These are phyloP conservation scores for Penicillium samsonianum DNA, from an alignment of 495 filamentous ascomycete genomes.

Conservation along the genomic window DNA sequence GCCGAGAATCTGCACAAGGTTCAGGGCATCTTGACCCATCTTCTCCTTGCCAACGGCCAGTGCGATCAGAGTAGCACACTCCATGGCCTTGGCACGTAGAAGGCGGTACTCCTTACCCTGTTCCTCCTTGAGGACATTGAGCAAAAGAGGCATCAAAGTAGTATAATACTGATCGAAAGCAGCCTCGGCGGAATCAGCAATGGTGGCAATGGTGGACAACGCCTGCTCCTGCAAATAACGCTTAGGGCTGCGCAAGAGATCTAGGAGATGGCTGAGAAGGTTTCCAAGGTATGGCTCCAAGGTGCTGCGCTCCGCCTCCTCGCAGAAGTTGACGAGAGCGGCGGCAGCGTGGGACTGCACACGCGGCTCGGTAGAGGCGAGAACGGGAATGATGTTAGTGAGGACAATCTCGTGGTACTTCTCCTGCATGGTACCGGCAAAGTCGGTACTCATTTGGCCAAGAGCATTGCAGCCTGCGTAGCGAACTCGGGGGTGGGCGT, in stretches of 20 bases:
- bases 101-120: conserved; percentile 90
- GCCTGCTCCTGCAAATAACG: conserved; percentile 98
- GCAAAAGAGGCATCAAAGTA: conserved; percentile 89
- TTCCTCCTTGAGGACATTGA: conserved; percentile 83
- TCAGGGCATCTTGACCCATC: conserved; percentile 83
- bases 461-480: conserved; percentile 99
- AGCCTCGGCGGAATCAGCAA: conserved; percentile 94
- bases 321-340: conserved; percentile 98
- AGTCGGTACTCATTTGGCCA: conserved; percentile 99
- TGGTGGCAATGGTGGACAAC: conserved; percentile 96
- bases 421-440: conserved; percentile 97
- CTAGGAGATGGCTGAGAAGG: conserved; percentile 77
- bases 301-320: conserved; percentile 91
- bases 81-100: conserved; percentile 97
- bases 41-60: conserved; percentile 92
- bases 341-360: conserved; percentile 97
- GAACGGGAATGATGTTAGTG: conserved; percentile 87
- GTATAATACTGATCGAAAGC: conserved; percentile 97
- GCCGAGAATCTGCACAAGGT: conserved; percentile 81
- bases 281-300: conserved; percentile 94
- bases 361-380: conserved; percentile 85
- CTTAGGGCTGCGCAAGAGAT: conserved; percentile 83
- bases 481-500: conserved; percentile 89
- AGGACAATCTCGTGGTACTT: conserved; percentile 87
- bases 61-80: conserved; percentile 96